Evolutionary conservation across 352 stramenopile species (phyloP).

Genomic region (Phytophthora sp.): DNA sequence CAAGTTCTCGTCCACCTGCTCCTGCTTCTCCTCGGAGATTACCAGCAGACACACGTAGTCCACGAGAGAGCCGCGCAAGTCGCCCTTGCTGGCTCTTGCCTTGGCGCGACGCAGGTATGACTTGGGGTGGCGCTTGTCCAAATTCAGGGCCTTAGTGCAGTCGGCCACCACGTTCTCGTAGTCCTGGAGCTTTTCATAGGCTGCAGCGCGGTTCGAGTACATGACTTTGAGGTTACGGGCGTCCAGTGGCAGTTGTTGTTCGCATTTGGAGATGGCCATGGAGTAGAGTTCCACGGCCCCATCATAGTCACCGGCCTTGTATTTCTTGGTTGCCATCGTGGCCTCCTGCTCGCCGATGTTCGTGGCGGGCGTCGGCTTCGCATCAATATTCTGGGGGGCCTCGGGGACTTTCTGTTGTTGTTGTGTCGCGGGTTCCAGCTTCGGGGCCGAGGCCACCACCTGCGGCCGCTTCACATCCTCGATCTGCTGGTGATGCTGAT

Average conservation of each 20-base stretch:
- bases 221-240: conserved; percentile 85
- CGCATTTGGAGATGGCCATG: conserved; percentile 64
- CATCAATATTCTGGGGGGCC: conserved; percentile 39
- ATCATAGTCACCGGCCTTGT: conserved; percentile 74
- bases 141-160: conserved; percentile 57
- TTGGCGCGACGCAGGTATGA: conserved; percentile 81
- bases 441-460: conserved; percentile 16
- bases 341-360: conserved; percentile 69
- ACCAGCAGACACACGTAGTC: conserved; percentile 84
- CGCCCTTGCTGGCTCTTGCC: conserved; percentile 51
- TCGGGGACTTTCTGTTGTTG: conserved; percentile 35
- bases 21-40: conserved; percentile 79
- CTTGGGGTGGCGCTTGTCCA: conserved; percentile 82
- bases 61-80: conserved; percentile 69
- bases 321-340: conserved; percentile 76
- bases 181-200: conserved; percentile 75
- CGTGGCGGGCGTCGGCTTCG: conserved; percentile 7
- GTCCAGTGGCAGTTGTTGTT: conserved; percentile 62
- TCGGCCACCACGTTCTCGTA: conserved; percentile 66
- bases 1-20: conserved; percentile 74
- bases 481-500: conserved; percentile 40
- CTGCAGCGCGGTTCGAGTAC: conserved; percentile 83
- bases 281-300: conserved; percentile 78
- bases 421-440: conserved; percentile 27
- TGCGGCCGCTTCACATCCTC: conserved; percentile 42